Base-by-base conservation (phyloP, 1,284 basidiomycete genomes). In the Boletus semigastroideus region DNA sequence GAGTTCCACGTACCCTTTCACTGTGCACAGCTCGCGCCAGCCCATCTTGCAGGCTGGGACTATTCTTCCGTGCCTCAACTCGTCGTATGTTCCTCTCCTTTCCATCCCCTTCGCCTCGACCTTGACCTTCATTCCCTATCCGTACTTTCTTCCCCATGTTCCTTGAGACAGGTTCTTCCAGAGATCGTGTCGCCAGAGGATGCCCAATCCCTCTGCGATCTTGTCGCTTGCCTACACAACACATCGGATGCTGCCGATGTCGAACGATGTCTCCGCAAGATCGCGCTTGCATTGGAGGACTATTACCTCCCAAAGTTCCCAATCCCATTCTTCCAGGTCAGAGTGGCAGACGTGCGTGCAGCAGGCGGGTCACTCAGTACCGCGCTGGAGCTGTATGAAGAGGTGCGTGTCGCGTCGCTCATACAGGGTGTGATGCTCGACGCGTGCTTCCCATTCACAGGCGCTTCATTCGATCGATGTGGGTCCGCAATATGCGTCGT, bases 281-380 rank as follows among this genome's bases (percentile, higher is more conserved):
- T 69, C 10, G 65, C 66, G 0, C 59, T 70, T 14, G 50, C 56
- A 8, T 67, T 65, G 65, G 65, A 67, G 28, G 66, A 67, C 42
- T 63, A 69, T 45, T 67, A 56, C 36, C 66, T 67, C 14, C 65
- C 67, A 17, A 67, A 61, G 31, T 67, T 52, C 30, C 65, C 67
- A 3, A 27, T 69, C n/a, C 68, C 65, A 1, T 67, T 67, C 31
- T 67, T 67, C 5, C 63, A 66, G 31, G 68, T 67, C 42, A 58
- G 65, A 20, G 65, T 67, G 7, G 68, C 65, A 10, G 65, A 70
- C 37, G 67, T 67, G 22, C 62, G 65, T 19, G 65, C 68, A 9
- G 25, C 49, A 1, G 65, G 65, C 0, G 68, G 65, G 2, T 68
- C 65, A 4, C 63, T 70, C 44, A 70, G 53, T 3, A 67, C 65